Base-by-base conservation (phyloP, 768 basidiomycete genomes). In the Trametes coccinea region DNA sequence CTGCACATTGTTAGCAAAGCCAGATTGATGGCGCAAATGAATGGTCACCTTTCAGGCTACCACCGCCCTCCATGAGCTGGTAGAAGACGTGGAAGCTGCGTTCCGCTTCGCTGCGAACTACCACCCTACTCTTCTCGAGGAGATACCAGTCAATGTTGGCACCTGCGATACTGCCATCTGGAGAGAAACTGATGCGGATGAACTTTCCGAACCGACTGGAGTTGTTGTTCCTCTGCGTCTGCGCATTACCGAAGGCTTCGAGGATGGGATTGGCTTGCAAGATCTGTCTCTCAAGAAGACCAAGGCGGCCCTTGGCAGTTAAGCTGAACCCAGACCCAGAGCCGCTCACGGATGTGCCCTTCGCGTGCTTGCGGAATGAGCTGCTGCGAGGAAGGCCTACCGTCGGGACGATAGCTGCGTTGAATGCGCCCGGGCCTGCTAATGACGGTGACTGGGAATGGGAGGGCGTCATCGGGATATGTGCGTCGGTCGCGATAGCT, bases 101-200 rank as follows among this genome's bases (percentile, higher is more conserved):
- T 76, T 99, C 97, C 0, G 90, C 92, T 60, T 89, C 87, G 63
- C 86, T 92, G 55, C 97, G 79, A 43, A 86, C 85, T 7, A 96
- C 93, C 2, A 99, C 96, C 64, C 97, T 79, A 70, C 93, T 95
- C 81, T 99, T 99, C 79, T 99, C 97, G 59, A 99, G 78, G 33
- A 99, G 79, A 72, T 99, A 99, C 97, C 97, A 98, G 73, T 99
- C 95, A 61, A 98, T 94, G 71, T 95, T 98, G 29, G 97, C 97
- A 0, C 97, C 97, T 0, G 95, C 91, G 59, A 99, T 99, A 66
- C 93, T 93, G 2, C 96, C 95, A 65, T 92, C 87, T 0, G 91
- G 88, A 1, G 92, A 85, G 75, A 99, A 99, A 70, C 89, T 90
- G 62, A 99, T 98, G 47, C 94, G 83, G 49, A 99, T 92, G 72